phyloP scores from a whole-genome alignment of 2,329 filamentous ascomycete genomes.

The Phaeosphaeriaceae sp. region DNA sequence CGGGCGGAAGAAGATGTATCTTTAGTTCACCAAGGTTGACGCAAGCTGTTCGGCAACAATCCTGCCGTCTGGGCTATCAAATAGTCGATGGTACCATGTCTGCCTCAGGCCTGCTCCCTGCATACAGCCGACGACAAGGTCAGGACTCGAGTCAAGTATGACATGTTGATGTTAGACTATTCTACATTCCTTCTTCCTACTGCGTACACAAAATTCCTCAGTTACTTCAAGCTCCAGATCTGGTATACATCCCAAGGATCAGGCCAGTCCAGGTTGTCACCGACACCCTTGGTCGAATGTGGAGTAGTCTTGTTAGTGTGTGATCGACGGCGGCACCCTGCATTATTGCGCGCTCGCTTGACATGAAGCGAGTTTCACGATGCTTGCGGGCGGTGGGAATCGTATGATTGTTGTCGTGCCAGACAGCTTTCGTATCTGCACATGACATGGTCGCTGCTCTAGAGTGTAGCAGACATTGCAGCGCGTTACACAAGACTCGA shows the following conservation, averaged over 20 bases:
- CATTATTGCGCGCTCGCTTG: conserved; percentile 6
- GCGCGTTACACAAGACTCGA: conserved; percentile 14
- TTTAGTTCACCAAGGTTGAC: conserved; percentile 1
- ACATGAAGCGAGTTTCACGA: conserved; percentile 20
- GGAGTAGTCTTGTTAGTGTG: conserved; percentile 1
- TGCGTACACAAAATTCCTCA: no score
- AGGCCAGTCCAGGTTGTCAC: neutral
- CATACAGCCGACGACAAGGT: neutral
- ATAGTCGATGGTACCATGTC: neutral
- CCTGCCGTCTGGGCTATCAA: conserved; percentile 9
- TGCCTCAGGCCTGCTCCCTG: conserved; percentile 4
- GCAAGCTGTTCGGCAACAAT: conserved; percentile 14
- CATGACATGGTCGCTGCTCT: conserved; percentile 25
- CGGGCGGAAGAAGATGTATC: neutral
- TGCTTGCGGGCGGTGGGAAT: conserved; percentile 7
- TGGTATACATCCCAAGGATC: neutral
- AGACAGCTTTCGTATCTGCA: conserved; percentile 1
- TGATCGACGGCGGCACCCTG: conserved; percentile 18
- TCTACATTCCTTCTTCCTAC: no score
- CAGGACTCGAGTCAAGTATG: neutral
- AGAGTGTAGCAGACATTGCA: conserved; percentile 20
- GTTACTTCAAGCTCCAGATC: neutral
- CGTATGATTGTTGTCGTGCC: conserved; percentile 23
- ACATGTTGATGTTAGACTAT: neutral
- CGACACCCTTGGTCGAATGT: neutral